Base-by-base conservation (phyloP, 2,329 filamentous ascomycete species). In the Penicillium oxalicum region DNA sequence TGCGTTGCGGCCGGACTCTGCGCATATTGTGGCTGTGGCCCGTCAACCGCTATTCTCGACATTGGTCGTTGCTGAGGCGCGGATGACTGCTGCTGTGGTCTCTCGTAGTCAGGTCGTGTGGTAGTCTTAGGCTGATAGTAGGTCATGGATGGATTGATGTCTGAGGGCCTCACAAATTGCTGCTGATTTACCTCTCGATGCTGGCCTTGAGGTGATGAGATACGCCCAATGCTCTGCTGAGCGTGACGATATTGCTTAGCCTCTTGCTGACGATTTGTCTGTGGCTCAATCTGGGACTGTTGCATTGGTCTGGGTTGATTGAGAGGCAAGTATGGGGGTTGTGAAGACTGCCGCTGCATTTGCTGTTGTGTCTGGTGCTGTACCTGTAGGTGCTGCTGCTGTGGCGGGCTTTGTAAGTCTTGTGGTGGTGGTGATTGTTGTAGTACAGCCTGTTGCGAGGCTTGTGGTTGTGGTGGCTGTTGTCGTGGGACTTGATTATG, bases 161-260 rank as follows among this genome's bases (percentile, higher is more conserved):
- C 37, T 34, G 41, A 43, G 3, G 38, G 37, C n/a, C 45, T 40
- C 18, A 25, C 32, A 39, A 38, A 45, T 38, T 51, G 49, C n/a
- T 34, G 45, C 6, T 13, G 35, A 24, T 37, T 12, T 6, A 13
- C 9, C 6, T 13, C 35, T 13, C 5, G 35, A 13, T 13, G 7
- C 35, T 37, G 35, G n/a, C n/a, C 35, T 37, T 37, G 35, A 6
- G 24, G 25, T n/a, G 38, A 26, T 2, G 38, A 32, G 39, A 13
- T 42, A 27, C n/a, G 28, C 11, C 3, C 13, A 27, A n/a, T 29
- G 29, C 29, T 6, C n/a, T 32, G 27, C 9, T 42, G 27, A 32
- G 7, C 26, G 1, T 7, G 40, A 3, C n/a, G n/a, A 32, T 12
- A 2, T 8, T 27, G 7, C 40, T 24, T 28, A 13, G 18, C 6